Percentiles rank a stretch among this genome's conserved stretches.
Evolutionary conservation across 1,284 basidiomycete species (phyloP).

Genomic region (Hortiboletus rubellus): DNA sequence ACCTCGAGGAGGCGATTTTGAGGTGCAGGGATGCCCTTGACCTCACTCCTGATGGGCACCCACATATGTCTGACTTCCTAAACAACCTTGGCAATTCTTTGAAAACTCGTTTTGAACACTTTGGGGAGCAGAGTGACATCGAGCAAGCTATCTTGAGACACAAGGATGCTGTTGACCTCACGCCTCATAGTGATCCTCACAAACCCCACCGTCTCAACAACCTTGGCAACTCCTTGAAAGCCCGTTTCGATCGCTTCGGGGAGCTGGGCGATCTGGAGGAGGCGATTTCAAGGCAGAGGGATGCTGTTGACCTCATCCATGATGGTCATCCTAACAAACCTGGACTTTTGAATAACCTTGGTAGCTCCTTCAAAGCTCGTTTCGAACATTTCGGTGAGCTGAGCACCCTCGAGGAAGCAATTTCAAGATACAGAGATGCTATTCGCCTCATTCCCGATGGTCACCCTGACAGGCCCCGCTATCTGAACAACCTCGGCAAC

Average conservation of each 20-base stretch:
- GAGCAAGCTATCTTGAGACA: no score
- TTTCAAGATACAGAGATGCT: neutral
- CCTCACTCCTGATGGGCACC: no score
- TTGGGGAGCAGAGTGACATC: no score
- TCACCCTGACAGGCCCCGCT: neutral
- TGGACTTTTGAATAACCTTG: neutral
- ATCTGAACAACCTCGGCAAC: neutral
- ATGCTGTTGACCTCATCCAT: neutral
- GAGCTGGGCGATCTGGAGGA: neutral
- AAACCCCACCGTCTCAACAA: neutral
- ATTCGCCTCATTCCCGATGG: neutral
- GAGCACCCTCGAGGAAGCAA: constrained; percentile 1
- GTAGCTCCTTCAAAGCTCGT: neutral
- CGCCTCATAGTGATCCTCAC: neutral
- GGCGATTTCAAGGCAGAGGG: neutral
- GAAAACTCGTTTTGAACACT: no score
- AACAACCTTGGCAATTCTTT: no score
- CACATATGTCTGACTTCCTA: no score
- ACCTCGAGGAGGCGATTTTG: no score
- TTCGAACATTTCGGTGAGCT: constrained; percentile 2
- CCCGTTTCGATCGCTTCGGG: neutral
- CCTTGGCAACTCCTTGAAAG: neutral
- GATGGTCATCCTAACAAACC: neutral
- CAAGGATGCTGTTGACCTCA: no score
- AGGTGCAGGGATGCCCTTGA: no score